These are phyloP conservation scores for Jaapia argillacea DNA, from an alignment of 768 basidiomycete genomes.

Conservation along the genomic window DNA sequence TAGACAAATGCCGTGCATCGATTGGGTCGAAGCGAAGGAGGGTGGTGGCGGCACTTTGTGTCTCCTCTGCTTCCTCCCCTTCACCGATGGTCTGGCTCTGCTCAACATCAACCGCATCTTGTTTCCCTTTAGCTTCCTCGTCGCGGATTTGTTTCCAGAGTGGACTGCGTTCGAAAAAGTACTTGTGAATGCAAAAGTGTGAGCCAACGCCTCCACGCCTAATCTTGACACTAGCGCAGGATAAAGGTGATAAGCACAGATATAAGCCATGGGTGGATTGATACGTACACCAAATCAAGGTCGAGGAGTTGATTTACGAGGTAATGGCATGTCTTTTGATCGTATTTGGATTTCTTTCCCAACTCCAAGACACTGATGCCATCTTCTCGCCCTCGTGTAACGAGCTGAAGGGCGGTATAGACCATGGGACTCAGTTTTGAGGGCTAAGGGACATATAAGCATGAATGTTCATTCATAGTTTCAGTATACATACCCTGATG, in stretches of 20 bases:
- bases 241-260: conserved; percentile 3
- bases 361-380: conserved; percentile 75
- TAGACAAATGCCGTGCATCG: conserved; percentile 69
- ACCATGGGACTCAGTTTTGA: conserved; percentile 79
- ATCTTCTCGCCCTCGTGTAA: conserved; percentile 70
- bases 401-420: conserved; percentile 73
- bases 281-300: conserved; percentile 59
- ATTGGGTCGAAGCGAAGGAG: conserved; percentile 57
- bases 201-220: conserved; percentile 67
- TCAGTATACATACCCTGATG: conserved; percentile 40
- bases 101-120: conserved; percentile 22
- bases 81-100: conserved; percentile 19
- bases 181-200: conserved; percentile 72
- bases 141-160: conserved; percentile 71
- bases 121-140: conserved; percentile 40
- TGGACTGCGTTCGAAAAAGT: conserved; percentile 69
- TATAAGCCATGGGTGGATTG: not conserved
- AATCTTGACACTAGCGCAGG: conserved; percentile 59
- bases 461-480: not conserved
- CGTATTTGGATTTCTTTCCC: conserved; percentile 69
- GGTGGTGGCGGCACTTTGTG: conserved; percentile 13
- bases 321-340: conserved; percentile 87
- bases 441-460: conserved; percentile 33
- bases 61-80: conserved; percentile 13
- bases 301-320: conserved; percentile 68